Evolutionary conservation across 345 rosid species (phyloP), one percentile per base, ranked within the genome.

Genomic region (Leavenworthia alabamica): DNA sequence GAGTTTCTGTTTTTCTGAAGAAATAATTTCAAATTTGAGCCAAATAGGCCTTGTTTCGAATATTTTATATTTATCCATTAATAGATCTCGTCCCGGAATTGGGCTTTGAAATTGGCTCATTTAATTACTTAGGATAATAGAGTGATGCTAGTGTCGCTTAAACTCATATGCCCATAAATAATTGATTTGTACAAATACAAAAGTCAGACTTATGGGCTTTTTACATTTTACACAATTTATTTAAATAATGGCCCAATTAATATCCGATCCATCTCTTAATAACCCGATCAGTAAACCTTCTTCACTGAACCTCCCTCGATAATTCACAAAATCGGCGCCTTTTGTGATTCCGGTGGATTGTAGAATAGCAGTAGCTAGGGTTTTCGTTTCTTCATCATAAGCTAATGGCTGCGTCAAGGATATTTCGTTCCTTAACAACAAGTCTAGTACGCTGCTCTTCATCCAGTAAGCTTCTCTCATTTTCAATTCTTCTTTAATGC

Each of bases 401-500:
- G 62, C 10, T 16, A 11, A 85, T 82, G 90, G 85, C 84, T 42
- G 67, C 77, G 33, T 67, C 73, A 1, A 37, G 73, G 69, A 4
- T 80, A 59, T 8, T 75, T 2, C 70, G 69, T 50, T 73, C 76
- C 3, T 72, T 79, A 3, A 37, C 75, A 47, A 58, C 75, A 47
- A 58, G 61, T 33, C 16, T 65, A 22, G 56, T 69, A 58, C 62
- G 64, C 10, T 10, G 24, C 11, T 11, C 28, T 62, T 48, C 68
- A 28, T 58, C 28, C 1, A 60, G 32, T 54, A 22, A 51, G 13
- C 37, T 49, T 5, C 1, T 55, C 23, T 32, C 56, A 14, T 36
- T 12, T 70, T 66, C 6, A 42, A 19, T 28, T 64, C 47, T 52
- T 63, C n/a, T 6, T n/a, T 7, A 33, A 27, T 40, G 46, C 13